A percentile compares a stretch with the other conserved stretches of the same genome.
Conservation (phyloP, 78 protist genomes). For the Parvularia atlantis region DNA sequence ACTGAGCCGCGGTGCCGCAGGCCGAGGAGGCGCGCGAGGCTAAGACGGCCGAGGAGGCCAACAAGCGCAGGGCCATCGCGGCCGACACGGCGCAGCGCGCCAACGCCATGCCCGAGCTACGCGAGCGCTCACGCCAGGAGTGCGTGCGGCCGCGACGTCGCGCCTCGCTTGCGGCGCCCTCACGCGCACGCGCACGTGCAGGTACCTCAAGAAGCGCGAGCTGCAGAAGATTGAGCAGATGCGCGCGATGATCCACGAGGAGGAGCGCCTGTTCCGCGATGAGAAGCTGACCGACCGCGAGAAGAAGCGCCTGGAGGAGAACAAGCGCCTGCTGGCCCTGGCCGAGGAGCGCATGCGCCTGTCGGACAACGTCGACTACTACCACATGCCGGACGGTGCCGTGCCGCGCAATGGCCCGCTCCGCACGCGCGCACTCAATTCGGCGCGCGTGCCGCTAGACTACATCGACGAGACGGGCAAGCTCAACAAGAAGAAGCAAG, state of each 20-base stretch:
- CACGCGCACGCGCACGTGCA: too few relatives aligned
- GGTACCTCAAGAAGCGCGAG: too few relatives aligned
- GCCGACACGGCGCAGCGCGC: too few relatives aligned
- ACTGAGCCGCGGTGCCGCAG: too few relatives aligned
- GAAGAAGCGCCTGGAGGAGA: slow-evolving; percentile 33
- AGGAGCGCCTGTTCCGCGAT: slow-evolving; percentile 51
- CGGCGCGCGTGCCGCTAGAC: neutral
- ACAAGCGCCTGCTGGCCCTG: slow-evolving; percentile 43
- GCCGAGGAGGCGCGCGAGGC: too few relatives aligned
- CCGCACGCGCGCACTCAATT: neutral
- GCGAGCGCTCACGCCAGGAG: too few relatives aligned
- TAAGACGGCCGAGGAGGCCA: too few relatives aligned
- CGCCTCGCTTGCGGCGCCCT: too few relatives aligned
- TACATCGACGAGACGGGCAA: slow-evolving; percentile 6
- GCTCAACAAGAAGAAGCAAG: neutral
- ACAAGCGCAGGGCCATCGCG: too few relatives aligned
- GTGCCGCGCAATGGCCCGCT: neutral
- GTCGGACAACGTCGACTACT: slow-evolving; percentile 1
- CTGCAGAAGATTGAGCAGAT: neutral
- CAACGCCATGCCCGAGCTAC: too few relatives aligned
- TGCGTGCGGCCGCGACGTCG: too few relatives aligned
- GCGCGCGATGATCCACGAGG: slow-evolving; percentile 35
- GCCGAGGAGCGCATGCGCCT: slow-evolving; percentile 29
- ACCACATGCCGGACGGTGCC: slow-evolving; percentile 10
- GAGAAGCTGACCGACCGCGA: slow-evolving; percentile 51